These are phyloP conservation scores for Neonectria coccinea DNA, from an alignment of 2,329 filamentous ascomycete species.

Conservation along the genomic window DNA sequence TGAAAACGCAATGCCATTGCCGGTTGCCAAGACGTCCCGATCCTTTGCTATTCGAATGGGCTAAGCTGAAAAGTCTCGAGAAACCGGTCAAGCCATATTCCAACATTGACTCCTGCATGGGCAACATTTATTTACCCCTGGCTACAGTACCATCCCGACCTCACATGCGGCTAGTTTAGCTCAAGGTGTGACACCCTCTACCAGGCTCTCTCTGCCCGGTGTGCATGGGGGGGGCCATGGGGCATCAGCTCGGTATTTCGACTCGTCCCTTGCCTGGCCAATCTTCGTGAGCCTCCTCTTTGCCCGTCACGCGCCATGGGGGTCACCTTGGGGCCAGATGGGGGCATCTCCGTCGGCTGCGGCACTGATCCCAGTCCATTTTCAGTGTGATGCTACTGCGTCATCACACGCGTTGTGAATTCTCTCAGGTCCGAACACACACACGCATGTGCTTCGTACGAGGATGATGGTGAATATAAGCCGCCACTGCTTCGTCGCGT, in stretches of 20 bases:
- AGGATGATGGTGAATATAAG: not conserved
- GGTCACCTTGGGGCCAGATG: constrained; percentile 11
- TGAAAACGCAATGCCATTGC: not conserved
- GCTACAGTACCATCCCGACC: constrained; percentile 11
- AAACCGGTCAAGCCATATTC: constrained; percentile 16
- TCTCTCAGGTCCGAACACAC: constrained; percentile 3
- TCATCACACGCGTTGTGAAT: constrained; percentile 13
- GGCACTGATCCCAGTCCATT: constrained; percentile 25
- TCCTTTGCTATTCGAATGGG: constrained; percentile 3
- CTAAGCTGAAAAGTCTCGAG: not conserved
- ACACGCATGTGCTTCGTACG: constrained; percentile 1
- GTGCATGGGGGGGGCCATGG: not conserved
- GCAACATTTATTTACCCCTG: constrained; percentile 17
- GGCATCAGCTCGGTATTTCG: constrained; percentile 16
- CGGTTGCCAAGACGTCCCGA: constrained; percentile 12
- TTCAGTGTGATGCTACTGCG: constrained; percentile 18
- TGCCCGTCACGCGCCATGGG: constrained; percentile 28
- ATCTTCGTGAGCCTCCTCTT: constrained; percentile 13
- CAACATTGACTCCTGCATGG: constrained; percentile 1
- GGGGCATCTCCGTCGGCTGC: constrained; percentile 13
- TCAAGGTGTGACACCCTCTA: constrained; percentile 8
- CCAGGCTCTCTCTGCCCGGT: not conserved
- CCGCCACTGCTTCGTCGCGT: not conserved
- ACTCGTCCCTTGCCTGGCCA: constrained; percentile 24
- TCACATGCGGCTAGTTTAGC: constrained; percentile 23